These are phyloP conservation scores for Ophiostoma himal-ulmi DNA, from an alignment of 2,329 filamentous ascomycete species.

Conservation along the genomic window DNA sequence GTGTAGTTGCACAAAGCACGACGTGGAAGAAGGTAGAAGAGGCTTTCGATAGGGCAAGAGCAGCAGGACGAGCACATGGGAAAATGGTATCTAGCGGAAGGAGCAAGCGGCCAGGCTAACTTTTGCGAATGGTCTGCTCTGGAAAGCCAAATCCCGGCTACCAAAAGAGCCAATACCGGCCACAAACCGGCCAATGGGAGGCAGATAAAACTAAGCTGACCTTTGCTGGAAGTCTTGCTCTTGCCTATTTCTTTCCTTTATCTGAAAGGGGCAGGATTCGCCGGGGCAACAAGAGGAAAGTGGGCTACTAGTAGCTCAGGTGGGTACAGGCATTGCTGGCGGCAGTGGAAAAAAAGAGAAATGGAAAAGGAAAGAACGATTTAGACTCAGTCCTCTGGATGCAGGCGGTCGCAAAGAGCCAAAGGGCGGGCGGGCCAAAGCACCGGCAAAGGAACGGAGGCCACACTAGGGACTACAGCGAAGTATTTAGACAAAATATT, in stretches of 20 bases:
- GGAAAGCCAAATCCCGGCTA: slow-evolving; percentile 20
- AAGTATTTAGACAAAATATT: not conserved
- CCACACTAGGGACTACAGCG: not conserved
- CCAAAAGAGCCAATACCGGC: too few relatives aligned
- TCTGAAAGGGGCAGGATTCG: slow-evolving; percentile 20
- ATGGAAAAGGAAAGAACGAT: not conserved
- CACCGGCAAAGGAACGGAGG: slow-evolving; percentile 15
- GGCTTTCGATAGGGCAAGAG: slow-evolving; percentile 1
- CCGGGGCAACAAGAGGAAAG: slow-evolving; percentile 19
- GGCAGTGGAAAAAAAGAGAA: slow-evolving; percentile 18
- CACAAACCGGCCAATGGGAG: slow-evolving; percentile 19
- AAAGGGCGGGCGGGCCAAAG: slow-evolving; percentile 14
- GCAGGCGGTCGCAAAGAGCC: not conserved
- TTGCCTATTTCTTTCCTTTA: slow-evolving; percentile 15
- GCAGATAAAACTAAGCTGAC: slow-evolving; percentile 18
- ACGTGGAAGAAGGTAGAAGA: slow-evolving; percentile 12
- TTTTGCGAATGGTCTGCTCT: slow-evolving; percentile 17
- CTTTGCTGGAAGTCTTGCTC: slow-evolving; percentile 6
- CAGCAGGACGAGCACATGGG: not conserved
- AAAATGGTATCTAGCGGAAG: not conserved
- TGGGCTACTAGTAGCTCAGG: slow-evolving; percentile 3
- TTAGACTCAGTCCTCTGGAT: not conserved
- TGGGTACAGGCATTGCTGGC: slow-evolving; percentile 16
- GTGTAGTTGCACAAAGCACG: not conserved
- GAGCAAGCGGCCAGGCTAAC: slow-evolving; percentile 3